phyloP scores from a whole-genome alignment of 225 moss, liverwort and hornwort genomes.

The Takakia lepidozioides region DNA sequence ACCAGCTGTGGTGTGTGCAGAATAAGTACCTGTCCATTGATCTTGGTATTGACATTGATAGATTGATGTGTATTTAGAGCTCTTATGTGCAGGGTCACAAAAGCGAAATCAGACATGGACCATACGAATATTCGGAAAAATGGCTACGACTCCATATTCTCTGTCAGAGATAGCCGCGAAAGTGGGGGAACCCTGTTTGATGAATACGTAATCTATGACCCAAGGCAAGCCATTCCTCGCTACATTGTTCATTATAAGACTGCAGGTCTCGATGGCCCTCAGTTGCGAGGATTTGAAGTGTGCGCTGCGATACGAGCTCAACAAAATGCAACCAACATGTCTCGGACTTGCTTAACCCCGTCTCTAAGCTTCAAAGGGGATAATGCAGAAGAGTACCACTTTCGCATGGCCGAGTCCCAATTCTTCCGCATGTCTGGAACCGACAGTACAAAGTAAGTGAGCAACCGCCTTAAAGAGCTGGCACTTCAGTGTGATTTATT shows the following conservation, averaged over 20 bases:
- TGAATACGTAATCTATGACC: conserved; percentile 15
- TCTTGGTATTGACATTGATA: too few relatives aligned
- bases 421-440: conserved; percentile 27
- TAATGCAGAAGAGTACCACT: conserved; percentile 22
- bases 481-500: neutral
- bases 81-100: conserved; percentile 7
- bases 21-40: too few relatives aligned
- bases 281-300: conserved; percentile 13
- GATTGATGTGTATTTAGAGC: too few relatives aligned
- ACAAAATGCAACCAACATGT: too few relatives aligned
- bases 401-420: conserved; percentile 32
- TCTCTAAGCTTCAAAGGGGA: conserved; percentile 5
- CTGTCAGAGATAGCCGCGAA: conserved; percentile 7
- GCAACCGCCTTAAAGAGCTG: too few relatives aligned
- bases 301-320: too few relatives aligned
- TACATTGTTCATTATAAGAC: conserved; percentile 22
- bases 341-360: conserved; percentile 13
- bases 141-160: conserved; percentile 18
- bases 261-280: neutral
- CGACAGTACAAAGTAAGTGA: too few relatives aligned
- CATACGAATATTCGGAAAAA: neutral
- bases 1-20: too few relatives aligned
- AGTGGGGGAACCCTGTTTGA: conserved; percentile 5
- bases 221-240: conserved; percentile 25
- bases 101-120: neutral